Conservation (phyloP, 2,329 filamentous ascomycete genomes). For the Colletotrichum eleusines region DNA sequence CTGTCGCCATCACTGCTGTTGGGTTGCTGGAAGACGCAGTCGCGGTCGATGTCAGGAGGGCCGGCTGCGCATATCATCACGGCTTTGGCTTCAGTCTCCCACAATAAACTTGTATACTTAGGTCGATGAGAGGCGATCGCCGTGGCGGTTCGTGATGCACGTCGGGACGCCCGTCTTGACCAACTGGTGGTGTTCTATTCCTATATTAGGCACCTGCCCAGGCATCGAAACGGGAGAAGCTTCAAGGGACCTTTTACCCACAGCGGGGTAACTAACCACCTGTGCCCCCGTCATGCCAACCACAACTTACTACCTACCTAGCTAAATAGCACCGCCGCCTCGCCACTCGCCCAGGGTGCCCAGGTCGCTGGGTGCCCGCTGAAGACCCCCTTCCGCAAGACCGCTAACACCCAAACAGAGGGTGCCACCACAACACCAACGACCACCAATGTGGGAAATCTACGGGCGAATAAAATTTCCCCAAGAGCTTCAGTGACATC, state of each 20-base stretch:
- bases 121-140: neutral
- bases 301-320: too few species aligned
- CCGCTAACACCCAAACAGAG: slow-evolving; percentile 10
- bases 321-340: neutral
- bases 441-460: slow-evolving; percentile 11
- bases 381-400: slow-evolving; percentile 18
- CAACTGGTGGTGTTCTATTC: neutral
- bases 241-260: slow-evolving; percentile 5
- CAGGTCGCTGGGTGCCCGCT: slow-evolving; percentile 23
- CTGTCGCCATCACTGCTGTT: slow-evolving; percentile 44
- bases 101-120: neutral
- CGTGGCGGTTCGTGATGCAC: neutral
- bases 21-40: neutral
- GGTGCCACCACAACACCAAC: neutral
- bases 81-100: slow-evolving; percentile 1
- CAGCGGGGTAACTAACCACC: slow-evolving; percentile 15
- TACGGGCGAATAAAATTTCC: slow-evolving; percentile 33
- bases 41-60: neutral
- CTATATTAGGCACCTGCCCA: neutral
- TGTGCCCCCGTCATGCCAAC: slow-evolving; percentile 8
- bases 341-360: slow-evolving; percentile 17
- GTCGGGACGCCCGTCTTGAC: neutral
- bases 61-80: slow-evolving; percentile 9
- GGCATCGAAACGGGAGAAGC: neutral
- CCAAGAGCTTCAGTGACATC: slow-evolving; percentile 7